A percentile compares a stretch with the other conserved stretches of the same genome.
Evolutionary conservation across 306 rosid species (phyloP).

Genomic region (Castanospermum australe): DNA sequence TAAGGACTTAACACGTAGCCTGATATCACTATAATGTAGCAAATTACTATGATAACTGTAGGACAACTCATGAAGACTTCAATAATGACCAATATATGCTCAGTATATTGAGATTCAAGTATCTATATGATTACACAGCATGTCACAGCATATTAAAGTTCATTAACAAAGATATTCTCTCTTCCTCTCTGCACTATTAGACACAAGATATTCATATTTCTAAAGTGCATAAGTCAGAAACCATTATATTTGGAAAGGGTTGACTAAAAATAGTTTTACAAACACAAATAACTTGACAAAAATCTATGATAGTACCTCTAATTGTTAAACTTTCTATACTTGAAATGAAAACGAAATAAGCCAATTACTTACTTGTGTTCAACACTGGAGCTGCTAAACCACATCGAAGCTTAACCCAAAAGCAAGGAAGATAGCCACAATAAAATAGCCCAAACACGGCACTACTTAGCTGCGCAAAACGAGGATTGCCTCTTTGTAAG

Average conservation of each 20-base stretch:
- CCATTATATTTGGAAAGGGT: not conserved
- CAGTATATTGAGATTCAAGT: not conserved
- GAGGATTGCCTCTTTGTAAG: conserved; percentile 61
- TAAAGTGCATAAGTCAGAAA: not conserved
- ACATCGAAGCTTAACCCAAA: conserved; percentile 99
- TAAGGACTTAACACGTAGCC: not conserved
- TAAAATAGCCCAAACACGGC: conserved; percentile 91
- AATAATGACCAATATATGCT: not conserved
- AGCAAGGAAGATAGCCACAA: conserved; percentile 95
- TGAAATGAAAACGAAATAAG: conserved; percentile 8
- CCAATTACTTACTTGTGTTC: conserved; percentile 61
- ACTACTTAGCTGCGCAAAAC: conserved; percentile 88
- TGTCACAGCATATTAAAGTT: not conserved
- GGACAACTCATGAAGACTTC: not conserved
- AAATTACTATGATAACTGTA: not conserved
- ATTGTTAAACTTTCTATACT: not conserved
- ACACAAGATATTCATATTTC: not conserved
- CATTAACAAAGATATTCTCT: not conserved
- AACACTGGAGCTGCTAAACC: conserved; percentile 91
- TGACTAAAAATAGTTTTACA: not conserved
- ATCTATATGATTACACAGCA: not conserved
- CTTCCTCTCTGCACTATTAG: not conserved
- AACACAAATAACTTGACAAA: not conserved
- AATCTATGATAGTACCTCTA: not conserved
- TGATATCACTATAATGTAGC: not conserved